Conservation (phyloP, 2,329 filamentous ascomycete genomes). For the Phyllosticta citrichinensis region DNA sequence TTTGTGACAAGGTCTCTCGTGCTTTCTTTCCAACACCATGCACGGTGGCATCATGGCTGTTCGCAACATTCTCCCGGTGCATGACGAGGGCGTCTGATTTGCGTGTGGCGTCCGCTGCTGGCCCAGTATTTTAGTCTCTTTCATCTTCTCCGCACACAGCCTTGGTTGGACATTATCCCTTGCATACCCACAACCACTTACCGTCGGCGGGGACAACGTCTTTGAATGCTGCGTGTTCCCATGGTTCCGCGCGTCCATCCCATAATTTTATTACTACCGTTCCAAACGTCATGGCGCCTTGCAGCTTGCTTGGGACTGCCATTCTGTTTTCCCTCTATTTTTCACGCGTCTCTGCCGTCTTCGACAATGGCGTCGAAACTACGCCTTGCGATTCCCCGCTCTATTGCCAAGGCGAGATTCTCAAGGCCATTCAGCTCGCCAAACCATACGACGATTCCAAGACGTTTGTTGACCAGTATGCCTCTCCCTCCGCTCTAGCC, state of each 20-base stretch:
- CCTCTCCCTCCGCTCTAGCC: not conserved
- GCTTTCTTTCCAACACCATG: no score
- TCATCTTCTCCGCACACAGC: not conserved
- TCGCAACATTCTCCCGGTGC: no score
- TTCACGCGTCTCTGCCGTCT: constrained; percentile 34
- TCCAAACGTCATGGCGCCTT: not conserved
- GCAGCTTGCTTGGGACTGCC: not conserved
- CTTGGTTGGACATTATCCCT: not conserved
- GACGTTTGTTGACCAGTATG: constrained; percentile 52
- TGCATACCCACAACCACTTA: not conserved
- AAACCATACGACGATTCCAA: constrained; percentile 57
- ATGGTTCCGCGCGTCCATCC: not conserved
- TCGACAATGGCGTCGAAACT: constrained; percentile 49
- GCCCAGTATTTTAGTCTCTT: not conserved
- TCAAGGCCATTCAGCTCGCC: constrained; percentile 53
- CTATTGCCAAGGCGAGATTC: constrained; percentile 57
- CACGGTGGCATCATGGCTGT: no score
- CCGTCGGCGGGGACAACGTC: not conserved
- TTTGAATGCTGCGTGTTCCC: not conserved
- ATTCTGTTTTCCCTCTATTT: not conserved
- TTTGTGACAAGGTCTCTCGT: no score
- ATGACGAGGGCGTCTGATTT: not conserved
- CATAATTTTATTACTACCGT: not conserved
- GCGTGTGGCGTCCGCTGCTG: not conserved
- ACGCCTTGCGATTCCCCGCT: constrained; percentile 58